A percentile compares a stretch with the other conserved stretches of the same genome.
These are phyloP conservation scores for Termitomyces eurrhizus DNA, from an alignment of 768 basidiomycete species.

Conservation along the genomic window DNA sequence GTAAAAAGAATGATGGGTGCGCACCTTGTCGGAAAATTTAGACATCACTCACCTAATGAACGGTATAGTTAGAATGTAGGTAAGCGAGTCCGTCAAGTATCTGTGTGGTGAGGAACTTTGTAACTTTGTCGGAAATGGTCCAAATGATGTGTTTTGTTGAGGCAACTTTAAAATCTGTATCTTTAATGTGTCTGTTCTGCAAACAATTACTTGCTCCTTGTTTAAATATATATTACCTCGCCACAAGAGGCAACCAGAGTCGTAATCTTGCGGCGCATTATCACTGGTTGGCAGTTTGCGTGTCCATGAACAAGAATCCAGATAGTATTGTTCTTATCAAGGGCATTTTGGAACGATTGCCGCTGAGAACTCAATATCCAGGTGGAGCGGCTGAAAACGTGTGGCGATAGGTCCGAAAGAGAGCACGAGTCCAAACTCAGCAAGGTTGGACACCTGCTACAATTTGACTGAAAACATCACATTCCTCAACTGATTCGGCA, in stretches of 20 bases:
- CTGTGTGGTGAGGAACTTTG: conserved; percentile 87
- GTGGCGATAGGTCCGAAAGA: not conserved
- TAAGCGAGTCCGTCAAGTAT: conserved; percentile 90
- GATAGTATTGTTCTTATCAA: not conserved
- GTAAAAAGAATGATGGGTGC: not conserved
- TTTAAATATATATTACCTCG: not conserved
- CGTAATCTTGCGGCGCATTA: too few species aligned
- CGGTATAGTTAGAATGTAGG: conserved; percentile 83
- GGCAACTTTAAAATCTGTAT: not conserved
- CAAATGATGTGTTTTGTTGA: conserved; percentile 48
- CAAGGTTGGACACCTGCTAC: not conserved
- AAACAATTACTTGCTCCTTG: not conserved
- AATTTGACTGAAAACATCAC: too few species aligned
- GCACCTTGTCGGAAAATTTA: not conserved
- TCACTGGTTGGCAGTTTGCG: not conserved
- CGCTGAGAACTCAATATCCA: not conserved
- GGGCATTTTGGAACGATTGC: not conserved
- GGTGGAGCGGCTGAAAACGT: not conserved
- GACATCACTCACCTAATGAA: conserved; percentile 68
- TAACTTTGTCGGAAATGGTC: conserved; percentile 88
- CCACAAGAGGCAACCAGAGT: not conserved
- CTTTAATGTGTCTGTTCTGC: not conserved
- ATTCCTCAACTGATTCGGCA: not conserved
- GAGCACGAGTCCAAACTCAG: not conserved
- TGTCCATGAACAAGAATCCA: not conserved